phyloP scores from a whole-genome alignment of 75 land plant species.

The Cryptomeria japonica region DNA sequence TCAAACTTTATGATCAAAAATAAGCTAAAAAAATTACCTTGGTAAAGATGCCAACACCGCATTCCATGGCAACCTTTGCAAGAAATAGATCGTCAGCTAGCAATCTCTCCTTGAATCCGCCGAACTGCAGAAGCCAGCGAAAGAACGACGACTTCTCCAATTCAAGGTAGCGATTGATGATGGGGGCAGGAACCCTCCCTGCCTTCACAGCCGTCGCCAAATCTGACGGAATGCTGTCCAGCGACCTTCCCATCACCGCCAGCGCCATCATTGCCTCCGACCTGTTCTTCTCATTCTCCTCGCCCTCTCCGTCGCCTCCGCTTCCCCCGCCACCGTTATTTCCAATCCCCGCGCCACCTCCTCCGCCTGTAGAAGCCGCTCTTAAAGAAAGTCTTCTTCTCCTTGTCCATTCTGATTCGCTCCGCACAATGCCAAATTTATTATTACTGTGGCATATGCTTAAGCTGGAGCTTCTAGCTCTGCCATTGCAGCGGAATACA shows the following conservation, averaged over 20 bases:
- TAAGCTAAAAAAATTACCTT: slow-evolving; percentile 40
- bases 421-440: background rate
- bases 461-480: no score
- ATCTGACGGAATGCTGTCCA: slow-evolving; percentile 38
- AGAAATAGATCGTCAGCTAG: slow-evolving; percentile 53
- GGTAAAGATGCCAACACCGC: slow-evolving; percentile 94
- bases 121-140: slow-evolving; percentile 43
- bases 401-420: background rate
- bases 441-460: background rate
- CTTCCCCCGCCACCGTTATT: slow-evolving; percentile 37
- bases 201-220: slow-evolving; percentile 40
- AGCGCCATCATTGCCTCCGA: slow-evolving; percentile 36
- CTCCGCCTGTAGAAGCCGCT: slow-evolving; percentile 21
- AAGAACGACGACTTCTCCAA: slow-evolving; percentile 37
- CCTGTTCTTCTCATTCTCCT: slow-evolving; percentile 31
- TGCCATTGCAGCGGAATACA: background rate
- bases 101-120: slow-evolving; percentile 48
- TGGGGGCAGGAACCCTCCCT: slow-evolving; percentile 38
- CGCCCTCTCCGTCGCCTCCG: slow-evolving; percentile 33
- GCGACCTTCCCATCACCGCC: slow-evolving; percentile 34
- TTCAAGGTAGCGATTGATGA: slow-evolving; percentile 30
- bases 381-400: background rate
- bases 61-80: slow-evolving; percentile 71
- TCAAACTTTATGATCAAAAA: no score
- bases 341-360: slow-evolving; percentile 22